phyloP scores from a whole-genome alignment of 352 stramenopile species.

The Elongisporangium undulatum region DNA sequence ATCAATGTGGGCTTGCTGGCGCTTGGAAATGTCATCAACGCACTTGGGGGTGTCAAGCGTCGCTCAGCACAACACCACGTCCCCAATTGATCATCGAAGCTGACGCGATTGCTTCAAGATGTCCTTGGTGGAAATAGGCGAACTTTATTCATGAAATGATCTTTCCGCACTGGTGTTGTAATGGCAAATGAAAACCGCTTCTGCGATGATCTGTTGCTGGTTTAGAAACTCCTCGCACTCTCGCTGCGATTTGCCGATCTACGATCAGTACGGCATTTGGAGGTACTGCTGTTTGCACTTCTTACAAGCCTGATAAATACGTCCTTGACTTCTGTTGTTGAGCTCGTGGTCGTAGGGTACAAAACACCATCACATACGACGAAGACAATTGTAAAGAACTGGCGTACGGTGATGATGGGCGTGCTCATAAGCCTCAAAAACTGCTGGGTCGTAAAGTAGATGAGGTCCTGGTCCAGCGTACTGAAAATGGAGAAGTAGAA shows the following conservation, averaged over 20 bases:
- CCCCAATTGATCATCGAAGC: slow-evolving; percentile 78
- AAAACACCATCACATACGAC: slow-evolving; percentile 96
- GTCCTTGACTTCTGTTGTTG: slow-evolving; percentile 78
- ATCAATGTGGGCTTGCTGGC: slow-evolving; percentile 85
- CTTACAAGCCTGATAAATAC: slow-evolving; percentile 90
- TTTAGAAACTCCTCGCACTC: too few relatives aligned
- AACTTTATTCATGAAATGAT: slow-evolving; percentile 88
- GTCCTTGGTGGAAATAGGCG: slow-evolving; percentile 85
- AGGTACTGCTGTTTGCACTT: too few relatives aligned
- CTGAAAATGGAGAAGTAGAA: slow-evolving; percentile 95
- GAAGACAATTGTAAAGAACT: slow-evolving; percentile 99
- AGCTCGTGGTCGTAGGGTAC: slow-evolving; percentile 95
- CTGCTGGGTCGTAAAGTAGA: slow-evolving; percentile 98
- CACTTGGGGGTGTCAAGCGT: slow-evolving; percentile 66
- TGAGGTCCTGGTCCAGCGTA: slow-evolving; percentile 98
- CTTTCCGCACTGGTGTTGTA: too few relatives aligned
- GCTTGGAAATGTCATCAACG: slow-evolving; percentile 86
- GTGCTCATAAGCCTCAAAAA: slow-evolving; percentile 98
- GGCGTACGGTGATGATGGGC: slow-evolving; percentile 99
- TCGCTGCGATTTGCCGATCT: too few relatives aligned
- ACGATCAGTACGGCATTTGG: too few relatives aligned
- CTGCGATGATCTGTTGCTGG: too few relatives aligned
- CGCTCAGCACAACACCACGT: slow-evolving; percentile 55
- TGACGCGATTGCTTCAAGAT: slow-evolving; percentile 80
- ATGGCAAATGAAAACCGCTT: too few relatives aligned